phyloP scores from a whole-genome alignment of 1,139 yeast genomes.

The Pichia sp. region DNA sequence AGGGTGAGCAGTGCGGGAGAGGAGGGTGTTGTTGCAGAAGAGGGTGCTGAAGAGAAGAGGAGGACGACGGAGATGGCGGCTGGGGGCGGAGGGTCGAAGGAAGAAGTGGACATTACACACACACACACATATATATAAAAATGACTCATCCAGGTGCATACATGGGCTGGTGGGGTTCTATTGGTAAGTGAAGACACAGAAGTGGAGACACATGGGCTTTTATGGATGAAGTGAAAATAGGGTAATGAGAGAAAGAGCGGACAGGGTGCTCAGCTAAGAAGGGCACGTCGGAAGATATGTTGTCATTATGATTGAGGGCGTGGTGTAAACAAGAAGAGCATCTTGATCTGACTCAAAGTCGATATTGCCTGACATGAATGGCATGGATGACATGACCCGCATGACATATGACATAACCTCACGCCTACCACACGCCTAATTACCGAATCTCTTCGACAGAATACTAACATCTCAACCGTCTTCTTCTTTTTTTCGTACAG shows the following conservation, averaged over 20 bases:
- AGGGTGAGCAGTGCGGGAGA: not conserved
- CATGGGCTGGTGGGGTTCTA: slow-evolving; percentile 97
- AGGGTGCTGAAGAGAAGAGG: not conserved
- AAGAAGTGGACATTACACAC: too few relatives aligned
- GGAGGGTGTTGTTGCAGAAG: not conserved
- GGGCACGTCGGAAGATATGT: too few relatives aligned
- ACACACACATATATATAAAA: not conserved
- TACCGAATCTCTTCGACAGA: not conserved
- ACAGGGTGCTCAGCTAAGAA: too few relatives aligned
- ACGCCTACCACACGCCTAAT: too few relatives aligned
- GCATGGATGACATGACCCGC: too few relatives aligned
- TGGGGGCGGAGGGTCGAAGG: too few relatives aligned
- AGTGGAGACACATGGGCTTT: not conserved
- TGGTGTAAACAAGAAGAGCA: too few relatives aligned
- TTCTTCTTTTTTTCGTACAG: not conserved
- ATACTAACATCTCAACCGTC: not conserved
- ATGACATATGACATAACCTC: too few relatives aligned
- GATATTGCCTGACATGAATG: too few relatives aligned
- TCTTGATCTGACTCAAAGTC: too few relatives aligned
- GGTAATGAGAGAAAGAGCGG: too few relatives aligned
- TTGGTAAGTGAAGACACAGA: slow-evolving; percentile 27
- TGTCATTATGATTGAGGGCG: too few relatives aligned
- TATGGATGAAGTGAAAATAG: not conserved
- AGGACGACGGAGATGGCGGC: not conserved
- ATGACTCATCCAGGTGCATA: slow-evolving; percentile 64